These are phyloP conservation scores for Pythium sp. DNA, from an alignment of 352 stramenopile species.

Conservation along the genomic window DNA sequence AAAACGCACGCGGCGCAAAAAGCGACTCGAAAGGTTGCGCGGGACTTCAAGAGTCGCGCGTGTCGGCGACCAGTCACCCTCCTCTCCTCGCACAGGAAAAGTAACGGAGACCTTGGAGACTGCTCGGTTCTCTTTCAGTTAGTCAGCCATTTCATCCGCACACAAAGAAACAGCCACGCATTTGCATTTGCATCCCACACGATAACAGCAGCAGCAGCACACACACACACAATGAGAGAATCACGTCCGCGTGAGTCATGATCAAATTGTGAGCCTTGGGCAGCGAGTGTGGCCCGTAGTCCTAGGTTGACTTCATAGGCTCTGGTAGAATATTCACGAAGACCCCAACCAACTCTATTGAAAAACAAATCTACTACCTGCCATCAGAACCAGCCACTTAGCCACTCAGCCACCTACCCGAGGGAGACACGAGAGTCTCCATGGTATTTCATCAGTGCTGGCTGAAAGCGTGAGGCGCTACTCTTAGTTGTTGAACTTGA, in stretches of 20 bases:
- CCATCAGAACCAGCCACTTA: background rate
- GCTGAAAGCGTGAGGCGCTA: background rate
- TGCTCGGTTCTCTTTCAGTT: background rate
- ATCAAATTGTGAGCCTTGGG: background rate
- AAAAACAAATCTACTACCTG: background rate
- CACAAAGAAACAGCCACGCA: background rate
- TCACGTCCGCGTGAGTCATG: background rate
- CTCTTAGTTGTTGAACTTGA: slow-evolving; percentile 92
- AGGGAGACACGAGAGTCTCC: background rate
- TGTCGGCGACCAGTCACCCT: background rate
- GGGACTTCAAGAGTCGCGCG: slow-evolving; percentile 11
- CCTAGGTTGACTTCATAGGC: background rate
- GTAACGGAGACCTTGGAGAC: background rate
- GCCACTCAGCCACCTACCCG: background rate
- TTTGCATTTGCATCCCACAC: too few relatives aligned
- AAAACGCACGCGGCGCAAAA: slow-evolving; percentile 2
- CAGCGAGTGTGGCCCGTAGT: background rate
- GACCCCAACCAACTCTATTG: background rate
- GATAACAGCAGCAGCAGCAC: background rate
- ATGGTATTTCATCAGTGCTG: background rate
- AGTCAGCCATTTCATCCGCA: background rate
- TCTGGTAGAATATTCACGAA: background rate
- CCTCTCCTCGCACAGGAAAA: background rate
- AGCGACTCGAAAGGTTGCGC: slow-evolving; percentile 8
- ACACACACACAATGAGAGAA: background rate